These are phyloP conservation scores for Euphorbia schlechtendalii DNA, from an alignment of 441 rosid genomes.

Conservation along the genomic window DNA sequence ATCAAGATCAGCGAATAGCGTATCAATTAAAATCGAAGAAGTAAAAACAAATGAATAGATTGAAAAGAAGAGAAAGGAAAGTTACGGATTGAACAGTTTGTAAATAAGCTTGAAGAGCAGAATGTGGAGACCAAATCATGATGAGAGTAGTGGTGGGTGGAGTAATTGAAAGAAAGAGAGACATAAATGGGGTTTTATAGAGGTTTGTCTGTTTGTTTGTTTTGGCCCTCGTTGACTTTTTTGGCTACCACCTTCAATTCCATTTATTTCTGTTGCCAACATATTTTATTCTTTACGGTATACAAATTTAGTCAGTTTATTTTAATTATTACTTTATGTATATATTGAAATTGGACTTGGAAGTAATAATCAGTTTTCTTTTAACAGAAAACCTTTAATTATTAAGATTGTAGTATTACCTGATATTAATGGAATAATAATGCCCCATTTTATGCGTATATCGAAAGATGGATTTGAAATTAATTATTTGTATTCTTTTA, in stretches of 20 bases:
- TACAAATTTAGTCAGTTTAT: background rate
- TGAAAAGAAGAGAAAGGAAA: background rate
- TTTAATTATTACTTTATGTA: too few species aligned
- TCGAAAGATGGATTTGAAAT: too few species aligned
- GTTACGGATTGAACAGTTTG: constrained; percentile 54
- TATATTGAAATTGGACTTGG: too few species aligned
- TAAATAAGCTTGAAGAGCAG: constrained; percentile 57
- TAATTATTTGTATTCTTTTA: too few species aligned
- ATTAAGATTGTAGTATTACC: too few species aligned
- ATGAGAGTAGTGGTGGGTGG: constrained; percentile 17
- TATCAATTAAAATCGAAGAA: background rate
- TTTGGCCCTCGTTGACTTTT: constrained; percentile 2
- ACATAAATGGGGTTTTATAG: constrained; percentile 9
- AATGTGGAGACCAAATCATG: constrained; percentile 73
- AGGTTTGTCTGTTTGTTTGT: background rate
- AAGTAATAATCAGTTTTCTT: too few species aligned
- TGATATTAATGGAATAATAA: too few species aligned
- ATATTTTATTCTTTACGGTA: background rate
- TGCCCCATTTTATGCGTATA: too few species aligned
- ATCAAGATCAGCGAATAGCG: background rate
- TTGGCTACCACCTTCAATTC: background rate
- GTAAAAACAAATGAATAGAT: background rate
- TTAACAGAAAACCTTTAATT: too few species aligned
- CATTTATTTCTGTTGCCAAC: background rate
- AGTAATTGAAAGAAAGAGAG: background rate